Base-by-base conservation (phyloP, 2,329 filamentous ascomycete genomes). In the Arthroderma uncinatum region DNA sequence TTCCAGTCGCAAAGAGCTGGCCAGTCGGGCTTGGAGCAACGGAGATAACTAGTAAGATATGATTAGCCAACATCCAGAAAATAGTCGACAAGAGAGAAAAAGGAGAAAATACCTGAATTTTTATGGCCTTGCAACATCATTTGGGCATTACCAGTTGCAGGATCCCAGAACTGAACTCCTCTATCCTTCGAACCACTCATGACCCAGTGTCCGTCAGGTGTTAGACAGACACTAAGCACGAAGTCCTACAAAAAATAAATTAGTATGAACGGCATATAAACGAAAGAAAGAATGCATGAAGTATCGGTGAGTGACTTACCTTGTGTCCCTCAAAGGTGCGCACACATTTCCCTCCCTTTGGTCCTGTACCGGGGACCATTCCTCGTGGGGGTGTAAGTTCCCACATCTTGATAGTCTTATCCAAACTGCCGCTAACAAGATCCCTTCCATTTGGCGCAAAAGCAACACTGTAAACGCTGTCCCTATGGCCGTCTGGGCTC, bases 331-430 rank as follows among this genome's bases (percentile, higher is more conserved):
- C 93, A 66, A 97, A 98, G 0, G 92, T 97, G 76, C 91, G 89
- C 66, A 96, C 85, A 70, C 93, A 97, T 71, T 95, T 89, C 65
- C 93, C 92, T 36, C 87, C 86, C 77, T 93, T 94, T 7, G 85
- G 80, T 33, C 80, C 82, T 47, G 82, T 79, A 67, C 81, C 82
- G 50, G 82, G 79, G 59, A 84, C 80, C 65, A 84, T 81, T 64
- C 79, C 78, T 64, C 87, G 82, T 47, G 85, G 82, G 21, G 86
- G 82, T 57, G 82, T 85, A 54, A 98, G 80, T 76, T 96, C 91
- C 91, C 93, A 98, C 86, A 97, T 95, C 78, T 96, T 95, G 78
- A 97, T 97, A 0, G 92, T 97, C 79, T 95, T 95, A 71, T 98
- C 93, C 64, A 97, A 77, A 79, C 87, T 94, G 62, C 93, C 93